phyloP scores from a whole-genome alignment of 78 protist genomes.

The Dictyostelium capitatum region DNA sequence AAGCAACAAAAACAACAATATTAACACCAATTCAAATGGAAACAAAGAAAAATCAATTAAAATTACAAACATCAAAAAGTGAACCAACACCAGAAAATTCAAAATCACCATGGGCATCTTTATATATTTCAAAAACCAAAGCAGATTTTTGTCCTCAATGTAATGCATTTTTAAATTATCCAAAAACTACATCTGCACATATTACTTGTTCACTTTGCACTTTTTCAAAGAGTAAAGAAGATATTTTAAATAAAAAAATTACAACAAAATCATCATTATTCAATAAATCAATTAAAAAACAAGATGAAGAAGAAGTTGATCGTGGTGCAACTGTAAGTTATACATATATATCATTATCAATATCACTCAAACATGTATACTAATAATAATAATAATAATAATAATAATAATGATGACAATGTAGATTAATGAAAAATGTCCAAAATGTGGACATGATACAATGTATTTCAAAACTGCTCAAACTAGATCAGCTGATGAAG shows the following conservation, averaged over 20 bases:
- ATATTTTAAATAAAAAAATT: constrained; percentile 7
- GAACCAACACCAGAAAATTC: constrained; percentile 25
- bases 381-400: not conserved
- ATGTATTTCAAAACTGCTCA: constrained; percentile 89
- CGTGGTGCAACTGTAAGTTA: constrained; percentile 68
- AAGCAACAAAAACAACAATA: not conserved
- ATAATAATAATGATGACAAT: not conserved
- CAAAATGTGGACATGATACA: constrained; percentile 85
- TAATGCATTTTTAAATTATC: constrained; percentile 50
- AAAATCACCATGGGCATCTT: constrained; percentile 14
- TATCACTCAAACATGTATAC: not conserved
- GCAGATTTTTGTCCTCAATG: constrained; percentile 84
- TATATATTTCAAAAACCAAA: constrained; percentile 23
- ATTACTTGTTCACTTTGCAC: constrained; percentile 41
- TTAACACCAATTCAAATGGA: constrained; percentile 3
- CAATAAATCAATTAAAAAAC: constrained; percentile 14
- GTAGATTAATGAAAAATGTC: constrained; percentile 77
- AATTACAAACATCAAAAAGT: not conserved
- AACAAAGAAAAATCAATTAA: not conserved
- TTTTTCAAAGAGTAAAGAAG: constrained; percentile 2
- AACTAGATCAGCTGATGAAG: constrained; percentile 95
- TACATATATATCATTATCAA: too few species aligned
- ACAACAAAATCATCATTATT: constrained; percentile 46
- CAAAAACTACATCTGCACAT: not conserved
- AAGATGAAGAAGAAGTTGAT: constrained; percentile 60